Percentiles rank a stretch among this genome's conserved stretches.
phyloP scores from a whole-genome alignment of 306 rosid species.

The Prinsepia uniflora region DNA sequence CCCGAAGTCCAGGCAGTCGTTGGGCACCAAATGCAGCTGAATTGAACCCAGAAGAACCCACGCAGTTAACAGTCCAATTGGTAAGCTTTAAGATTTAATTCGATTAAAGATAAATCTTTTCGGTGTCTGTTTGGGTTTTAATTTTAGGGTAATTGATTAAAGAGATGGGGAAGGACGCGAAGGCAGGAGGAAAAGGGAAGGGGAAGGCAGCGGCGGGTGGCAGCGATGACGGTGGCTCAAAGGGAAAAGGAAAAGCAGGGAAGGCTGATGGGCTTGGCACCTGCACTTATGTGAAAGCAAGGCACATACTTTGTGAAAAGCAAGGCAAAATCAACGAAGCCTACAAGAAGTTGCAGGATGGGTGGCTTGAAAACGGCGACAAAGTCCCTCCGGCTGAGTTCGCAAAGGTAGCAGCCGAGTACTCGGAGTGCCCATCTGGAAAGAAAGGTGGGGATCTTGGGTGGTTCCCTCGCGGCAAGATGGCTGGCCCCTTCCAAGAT shows the following conservation, averaged over 20 bases:
- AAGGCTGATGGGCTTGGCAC: conserved; percentile 94
- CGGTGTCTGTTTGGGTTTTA: background rate
- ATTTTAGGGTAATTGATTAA: conserved; percentile 12
- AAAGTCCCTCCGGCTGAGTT: conserved; percentile 95
- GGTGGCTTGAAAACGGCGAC: conserved; percentile 90
- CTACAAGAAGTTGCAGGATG: conserved; percentile 91
- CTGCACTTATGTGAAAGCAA: conserved; percentile 95
- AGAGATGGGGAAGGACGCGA: conserved; percentile 82
- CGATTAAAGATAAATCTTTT: background rate
- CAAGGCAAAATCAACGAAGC: conserved; percentile 96
- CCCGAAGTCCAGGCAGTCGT: background rate
- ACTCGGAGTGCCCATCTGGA: conserved; percentile 95
- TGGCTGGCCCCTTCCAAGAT: conserved; percentile 98
- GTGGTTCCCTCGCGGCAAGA: conserved; percentile 98
- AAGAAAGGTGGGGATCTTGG: conserved; percentile 99
- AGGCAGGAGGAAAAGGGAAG: conserved; percentile 71
- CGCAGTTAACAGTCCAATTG: conserved; percentile 1
- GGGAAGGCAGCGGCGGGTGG: conserved; percentile 75
- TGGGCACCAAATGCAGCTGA: background rate
- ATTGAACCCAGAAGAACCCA: background rate
- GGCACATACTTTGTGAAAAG: conserved; percentile 89
- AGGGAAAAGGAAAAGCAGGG: conserved; percentile 84
- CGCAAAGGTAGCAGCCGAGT: conserved; percentile 52
- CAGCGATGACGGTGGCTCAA: conserved; percentile 62
- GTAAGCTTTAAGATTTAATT: background rate